These are phyloP conservation scores for Pyrenophora teres DNA, from an alignment of 2,329 filamentous ascomycete species.

Conservation along the genomic window DNA sequence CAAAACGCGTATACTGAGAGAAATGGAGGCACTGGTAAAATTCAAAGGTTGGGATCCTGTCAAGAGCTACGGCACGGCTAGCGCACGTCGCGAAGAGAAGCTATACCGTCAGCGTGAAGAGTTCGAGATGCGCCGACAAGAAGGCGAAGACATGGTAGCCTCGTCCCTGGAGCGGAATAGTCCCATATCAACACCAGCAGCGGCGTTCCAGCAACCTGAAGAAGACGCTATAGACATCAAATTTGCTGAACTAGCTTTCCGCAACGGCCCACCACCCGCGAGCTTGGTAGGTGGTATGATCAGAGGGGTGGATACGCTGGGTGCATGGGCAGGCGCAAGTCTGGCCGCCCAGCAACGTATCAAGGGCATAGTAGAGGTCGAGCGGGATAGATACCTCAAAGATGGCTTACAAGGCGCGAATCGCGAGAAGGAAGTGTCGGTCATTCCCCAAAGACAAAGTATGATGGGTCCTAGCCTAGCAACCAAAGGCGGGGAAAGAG, in stretches of 20 bases:
- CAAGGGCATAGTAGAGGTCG: slow-evolving; percentile 70
- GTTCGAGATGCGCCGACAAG: slow-evolving; percentile 24
- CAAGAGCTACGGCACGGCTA: slow-evolving; percentile 67
- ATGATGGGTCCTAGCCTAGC: slow-evolving; percentile 62
- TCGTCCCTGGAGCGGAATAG: slow-evolving; percentile 23
- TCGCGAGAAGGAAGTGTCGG: slow-evolving; percentile 63
- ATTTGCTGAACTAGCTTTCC: slow-evolving; percentile 56
- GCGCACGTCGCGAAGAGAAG: slow-evolving; percentile 36
- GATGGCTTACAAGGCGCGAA: slow-evolving; percentile 68
- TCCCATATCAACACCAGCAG: slow-evolving; percentile 20
- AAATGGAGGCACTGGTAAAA: slow-evolving; percentile 70
- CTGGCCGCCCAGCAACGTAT: slow-evolving; percentile 70
- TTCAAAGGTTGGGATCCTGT: slow-evolving; percentile 78
- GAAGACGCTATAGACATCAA: slow-evolving; percentile 64
- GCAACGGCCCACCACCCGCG: slow-evolving; percentile 44
- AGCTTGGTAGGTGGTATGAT: slow-evolving; percentile 61
- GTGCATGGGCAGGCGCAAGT: slow-evolving; percentile 76
- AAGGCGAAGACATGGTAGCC: slow-evolving; percentile 29
- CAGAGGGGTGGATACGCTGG: slow-evolving; percentile 70
- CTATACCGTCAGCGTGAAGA: slow-evolving; percentile 32
- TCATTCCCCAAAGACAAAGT: slow-evolving; percentile 64
- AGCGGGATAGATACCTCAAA: slow-evolving; percentile 72
- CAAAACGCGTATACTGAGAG: slow-evolving; percentile 74
- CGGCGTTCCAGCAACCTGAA: slow-evolving; percentile 56
- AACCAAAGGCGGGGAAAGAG: slow-evolving; percentile 39